Evolutionary conservation across 2,329 filamentous ascomycete genomes (phyloP), one percentile per base, ranked within the genome.

Genomic region (Scedosporium minutisporum): DNA sequence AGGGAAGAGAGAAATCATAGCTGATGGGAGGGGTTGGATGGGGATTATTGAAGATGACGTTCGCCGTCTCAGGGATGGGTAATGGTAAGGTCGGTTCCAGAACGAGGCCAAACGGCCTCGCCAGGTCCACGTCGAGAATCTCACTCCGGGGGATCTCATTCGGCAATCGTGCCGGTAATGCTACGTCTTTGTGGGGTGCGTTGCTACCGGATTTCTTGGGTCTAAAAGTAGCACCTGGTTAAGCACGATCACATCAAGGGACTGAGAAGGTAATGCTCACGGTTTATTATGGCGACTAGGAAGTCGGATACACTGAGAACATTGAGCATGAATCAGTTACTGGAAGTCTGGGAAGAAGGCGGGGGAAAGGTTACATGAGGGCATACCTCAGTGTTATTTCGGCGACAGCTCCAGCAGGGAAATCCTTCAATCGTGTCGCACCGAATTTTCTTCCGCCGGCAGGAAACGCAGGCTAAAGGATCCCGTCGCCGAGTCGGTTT

Each of bases 401-500:
- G 53, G 3, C 60, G 62, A 51, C 65, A 66, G 58, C 64, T 66
- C 3, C 63, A 62, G 60, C 65, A 66, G 14, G 63, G 63, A 10
- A 42, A 33, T 12, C 58, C 57, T 14, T 27, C 58, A 53, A 63
- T 33, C 9, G 64, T 62, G 21, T 66, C 63, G 44, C 65, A 66
- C 3, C 65, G 65, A 1, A 66, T 62, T 48, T 66, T 66, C 23
- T 63, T 62, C 10, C 16, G 27, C 18, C 62, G 63, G n/a, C 65
- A 66, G 16, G 62, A 63, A 9, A 60, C 23, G 25, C 65, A 66
- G 21, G 65, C 65, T 23, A 58, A 18, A 9, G 64, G 48, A 29
- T 63, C 58, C n/a, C 64, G 63, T 12, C 58, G 33, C n/a, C 41
- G 16, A 4, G 33, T 60, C 10, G 42, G 27, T 25, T 60, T 60